phyloP scores from a whole-genome alignment of 2,329 filamentous ascomycete species.

The Epichloe gansuensis region DNA sequence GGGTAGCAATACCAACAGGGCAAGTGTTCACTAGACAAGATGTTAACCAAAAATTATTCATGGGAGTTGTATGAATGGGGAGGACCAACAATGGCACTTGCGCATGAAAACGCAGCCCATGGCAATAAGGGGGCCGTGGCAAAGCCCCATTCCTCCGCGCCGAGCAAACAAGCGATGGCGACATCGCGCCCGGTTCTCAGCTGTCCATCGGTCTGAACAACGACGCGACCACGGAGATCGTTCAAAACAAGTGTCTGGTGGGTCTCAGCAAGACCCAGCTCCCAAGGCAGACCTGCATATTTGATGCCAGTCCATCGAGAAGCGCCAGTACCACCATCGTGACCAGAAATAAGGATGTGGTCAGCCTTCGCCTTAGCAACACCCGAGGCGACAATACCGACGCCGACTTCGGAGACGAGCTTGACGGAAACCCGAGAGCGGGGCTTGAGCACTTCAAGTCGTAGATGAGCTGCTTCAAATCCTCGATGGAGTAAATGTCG shows the following conservation, averaged over 20 bases:
- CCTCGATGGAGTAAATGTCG: conserved; percentile 97
- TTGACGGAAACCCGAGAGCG: conserved; percentile 90
- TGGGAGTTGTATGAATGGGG: no score
- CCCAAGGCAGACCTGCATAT: conserved; percentile 93
- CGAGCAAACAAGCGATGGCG: conserved; percentile 85
- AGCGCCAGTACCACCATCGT: conserved; percentile 93
- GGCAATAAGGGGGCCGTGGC: conserved; percentile 89
- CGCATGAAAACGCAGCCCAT: conserved; percentile 97
- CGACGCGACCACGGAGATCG: conserved; percentile 86
- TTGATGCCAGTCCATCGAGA: conserved; percentile 98
- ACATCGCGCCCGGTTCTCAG: conserved; percentile 86
- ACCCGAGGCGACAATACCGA: conserved; percentile 94
- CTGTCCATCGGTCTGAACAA: conserved; percentile 94
- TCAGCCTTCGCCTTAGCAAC: conserved; percentile 96
- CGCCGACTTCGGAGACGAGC: conserved; percentile 93
- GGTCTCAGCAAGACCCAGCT: conserved; percentile 89
- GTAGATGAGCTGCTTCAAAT: conserved; percentile 95
- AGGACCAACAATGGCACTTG: conserved; percentile 43
- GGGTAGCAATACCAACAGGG: conserved; percentile 89
- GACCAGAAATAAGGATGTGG: conserved; percentile 91
- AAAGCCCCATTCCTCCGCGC: conserved; percentile 97
- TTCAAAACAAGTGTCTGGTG: conserved; percentile 95
- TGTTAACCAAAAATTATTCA: background rate
- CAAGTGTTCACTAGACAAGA: conserved; percentile 48
- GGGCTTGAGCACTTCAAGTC: conserved; percentile 92